phyloP scores from a whole-genome alignment of 2,329 filamentous ascomycete species.

The Coniochaeta prunicola region DNA sequence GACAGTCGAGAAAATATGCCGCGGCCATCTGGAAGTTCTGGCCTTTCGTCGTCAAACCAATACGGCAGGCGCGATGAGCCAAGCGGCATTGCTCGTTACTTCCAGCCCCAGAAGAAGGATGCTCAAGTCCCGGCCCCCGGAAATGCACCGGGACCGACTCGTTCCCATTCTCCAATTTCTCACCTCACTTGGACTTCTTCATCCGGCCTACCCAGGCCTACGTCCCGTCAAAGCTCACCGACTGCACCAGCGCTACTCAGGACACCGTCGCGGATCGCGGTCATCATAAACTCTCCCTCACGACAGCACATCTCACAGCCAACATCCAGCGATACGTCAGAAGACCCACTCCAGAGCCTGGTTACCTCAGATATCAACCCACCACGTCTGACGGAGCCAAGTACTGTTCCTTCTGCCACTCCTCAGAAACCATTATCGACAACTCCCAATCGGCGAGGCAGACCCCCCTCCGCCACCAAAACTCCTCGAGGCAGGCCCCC shows the following conservation, averaged over 20 bases:
- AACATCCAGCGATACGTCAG: not conserved
- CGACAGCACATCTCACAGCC: not conserved
- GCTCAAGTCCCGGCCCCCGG: not conserved
- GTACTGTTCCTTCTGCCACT: not conserved
- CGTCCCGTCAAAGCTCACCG: not conserved
- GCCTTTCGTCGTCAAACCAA: not conserved
- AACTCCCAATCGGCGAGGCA: not conserved
- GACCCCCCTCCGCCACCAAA: not conserved
- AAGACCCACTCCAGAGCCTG: not conserved
- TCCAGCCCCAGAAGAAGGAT: not conserved
- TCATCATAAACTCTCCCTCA: constrained; percentile 7
- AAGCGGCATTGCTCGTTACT: not conserved
- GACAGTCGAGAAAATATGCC: not conserved
- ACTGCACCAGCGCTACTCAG: not conserved
- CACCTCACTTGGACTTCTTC: not conserved
- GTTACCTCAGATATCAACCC: constrained; percentile 1
- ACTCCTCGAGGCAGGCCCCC: not conserved
- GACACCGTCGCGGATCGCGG: constrained; percentile 6
- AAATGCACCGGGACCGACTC: not conserved
- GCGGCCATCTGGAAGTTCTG: not conserved
- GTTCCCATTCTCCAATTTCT: not conserved
- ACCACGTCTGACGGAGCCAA: not conserved
- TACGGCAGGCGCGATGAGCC: not conserved
- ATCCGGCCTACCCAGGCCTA: not conserved
- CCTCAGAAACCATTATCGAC: not conserved